Evolutionary conservation across 2,329 filamentous ascomycete genomes (phyloP), one percentile per base, ranked within the genome.

Genomic region (Gaeumannomyces tritici): DNA sequence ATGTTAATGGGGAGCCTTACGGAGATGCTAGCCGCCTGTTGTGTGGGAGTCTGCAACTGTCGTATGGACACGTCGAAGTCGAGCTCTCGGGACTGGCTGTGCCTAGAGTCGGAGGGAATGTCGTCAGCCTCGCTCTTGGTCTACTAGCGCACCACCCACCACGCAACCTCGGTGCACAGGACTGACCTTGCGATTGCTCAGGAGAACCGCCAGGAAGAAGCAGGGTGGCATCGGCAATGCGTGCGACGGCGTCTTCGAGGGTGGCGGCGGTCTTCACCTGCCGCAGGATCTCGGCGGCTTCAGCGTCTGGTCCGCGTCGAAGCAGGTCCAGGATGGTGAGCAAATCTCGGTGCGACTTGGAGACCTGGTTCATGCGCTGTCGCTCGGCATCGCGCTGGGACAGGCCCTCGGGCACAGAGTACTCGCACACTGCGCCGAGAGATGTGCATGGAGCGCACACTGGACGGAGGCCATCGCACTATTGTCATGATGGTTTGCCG

Each of bases 381-480:
- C 51, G 27, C 54, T 61, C 55, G 59, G 59, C 54, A 18, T 59
- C 59, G 31, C 62, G 62, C 35, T 54, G 62, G 7, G 59, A 61
- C 26, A 63, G 33, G n/a, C 62, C 62, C 27, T 59, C 59, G 13
- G 62, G 62, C 2, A 61, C 62, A 18, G 55, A 51, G 29, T 63
- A 63, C 15, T 26, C 18, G 62, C 62, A 63, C 1, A 18, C 27
- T 1, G 42, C n/a, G 27, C 55, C 51, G 4, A n/a, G 15, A 12
- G 55, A 28, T n/a, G 33, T 15, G 29, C 62, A 63, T 15, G 55
- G 57, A 15, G 55, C 59, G 56, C 62, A 63, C n/a, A 55, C 29
- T 29, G 62, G 62, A 18, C 62, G 62, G 13, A 55, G n/a, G 13
- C 59, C 55, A 61, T 63, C 60, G 29, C 62, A 63, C 62, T 63